phyloP scores from a whole-genome alignment of 371 early-diverging fungal genomes.

The Entomophthora muscae region DNA sequence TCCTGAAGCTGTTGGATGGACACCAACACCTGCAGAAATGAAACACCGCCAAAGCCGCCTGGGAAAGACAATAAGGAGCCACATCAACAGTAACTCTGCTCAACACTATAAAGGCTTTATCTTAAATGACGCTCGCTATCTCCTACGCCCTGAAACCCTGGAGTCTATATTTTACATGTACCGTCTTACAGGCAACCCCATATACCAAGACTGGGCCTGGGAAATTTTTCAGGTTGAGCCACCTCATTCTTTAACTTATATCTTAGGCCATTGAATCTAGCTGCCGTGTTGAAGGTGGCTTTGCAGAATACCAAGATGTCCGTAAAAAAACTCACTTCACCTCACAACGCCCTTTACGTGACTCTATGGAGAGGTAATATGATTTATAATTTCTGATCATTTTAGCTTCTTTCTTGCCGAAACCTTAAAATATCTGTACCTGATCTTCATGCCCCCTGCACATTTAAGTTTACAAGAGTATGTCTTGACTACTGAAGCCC shows the following conservation, averaged over 20 bases:
- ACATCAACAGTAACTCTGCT: neutral
- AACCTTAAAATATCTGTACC: slow-evolving; percentile 86
- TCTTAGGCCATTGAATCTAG: slow-evolving; percentile 12
- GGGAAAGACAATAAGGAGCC: neutral
- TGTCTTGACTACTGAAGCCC: slow-evolving; percentile 76
- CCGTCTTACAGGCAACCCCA: slow-evolving; percentile 49
- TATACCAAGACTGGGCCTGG: slow-evolving; percentile 60
- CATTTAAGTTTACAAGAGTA: slow-evolving; percentile 37
- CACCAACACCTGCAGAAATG: neutral
- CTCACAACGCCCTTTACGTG: slow-evolving; percentile 23
- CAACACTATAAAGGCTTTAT: slow-evolving; percentile 1
- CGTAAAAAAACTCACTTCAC: neutral
- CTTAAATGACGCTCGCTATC: slow-evolving; percentile 5
- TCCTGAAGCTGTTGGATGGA: slow-evolving; percentile 24
- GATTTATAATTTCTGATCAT: neutral
- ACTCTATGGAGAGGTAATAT: slow-evolving; percentile 35
- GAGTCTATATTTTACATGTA: slow-evolving; percentile 59
- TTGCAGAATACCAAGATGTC: neutral
- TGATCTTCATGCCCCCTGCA: slow-evolving; percentile 43
- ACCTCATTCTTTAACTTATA: slow-evolving; percentile 23
- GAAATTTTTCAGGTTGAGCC: slow-evolving; percentile 7
- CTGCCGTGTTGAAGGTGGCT: neutral
- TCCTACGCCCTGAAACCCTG: slow-evolving; percentile 31
- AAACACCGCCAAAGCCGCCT: neutral
- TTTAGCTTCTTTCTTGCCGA: slow-evolving; percentile 49